Percentiles rank a stretch among this genome's conserved stretches.
Evolutionary conservation across 2,329 filamentous ascomycete species (phyloP).

Genomic region (Plectosphaerella plurivora): DNA sequence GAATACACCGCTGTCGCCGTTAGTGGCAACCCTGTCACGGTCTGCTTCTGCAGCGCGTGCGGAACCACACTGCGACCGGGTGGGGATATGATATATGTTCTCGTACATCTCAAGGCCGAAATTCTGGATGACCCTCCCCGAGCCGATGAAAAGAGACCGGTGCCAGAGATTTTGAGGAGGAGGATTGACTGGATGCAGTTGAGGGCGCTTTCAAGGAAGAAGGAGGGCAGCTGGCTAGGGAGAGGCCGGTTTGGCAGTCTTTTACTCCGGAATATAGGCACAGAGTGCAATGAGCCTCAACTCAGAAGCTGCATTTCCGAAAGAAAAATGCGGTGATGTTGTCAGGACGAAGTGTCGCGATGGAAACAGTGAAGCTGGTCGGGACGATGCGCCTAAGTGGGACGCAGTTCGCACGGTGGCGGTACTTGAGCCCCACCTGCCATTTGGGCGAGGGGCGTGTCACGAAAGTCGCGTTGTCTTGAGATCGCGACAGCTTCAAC

Average conservation of each 20-base stretch:
- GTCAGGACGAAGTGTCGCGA: too few relatives aligned
- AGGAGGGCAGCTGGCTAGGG: neutral
- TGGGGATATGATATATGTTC: neutral
- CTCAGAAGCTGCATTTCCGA: too few relatives aligned
- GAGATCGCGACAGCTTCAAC: neutral
- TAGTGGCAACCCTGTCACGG: constrained; percentile 5
- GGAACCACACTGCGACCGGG: constrained; percentile 5
- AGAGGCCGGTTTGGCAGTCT: too few relatives aligned
- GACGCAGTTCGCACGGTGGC: too few relatives aligned
- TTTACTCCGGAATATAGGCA: too few relatives aligned
- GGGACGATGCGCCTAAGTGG: too few relatives aligned
- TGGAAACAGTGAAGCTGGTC: too few relatives aligned
- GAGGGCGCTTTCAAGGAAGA: constrained; percentile 1
- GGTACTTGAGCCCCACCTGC: too few relatives aligned
- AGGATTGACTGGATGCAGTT: constrained; percentile 1
- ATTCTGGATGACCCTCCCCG: neutral
- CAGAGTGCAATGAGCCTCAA: too few relatives aligned
- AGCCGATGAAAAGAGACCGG: neutral
- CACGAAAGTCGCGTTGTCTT: neutral
- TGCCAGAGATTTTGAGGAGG: constrained; percentile 2
- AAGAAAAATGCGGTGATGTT: too few relatives aligned
- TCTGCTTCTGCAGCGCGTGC: constrained; percentile 3
- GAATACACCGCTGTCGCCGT: neutral
- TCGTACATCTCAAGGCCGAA: constrained; percentile 5
- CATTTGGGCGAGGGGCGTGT: neutral